A percentile compares a stretch with the other conserved stretches of the same genome.
phyloP scores from a whole-genome alignment of 352 stramenopile genomes.

The Phytophthora pseudosyringae region DNA sequence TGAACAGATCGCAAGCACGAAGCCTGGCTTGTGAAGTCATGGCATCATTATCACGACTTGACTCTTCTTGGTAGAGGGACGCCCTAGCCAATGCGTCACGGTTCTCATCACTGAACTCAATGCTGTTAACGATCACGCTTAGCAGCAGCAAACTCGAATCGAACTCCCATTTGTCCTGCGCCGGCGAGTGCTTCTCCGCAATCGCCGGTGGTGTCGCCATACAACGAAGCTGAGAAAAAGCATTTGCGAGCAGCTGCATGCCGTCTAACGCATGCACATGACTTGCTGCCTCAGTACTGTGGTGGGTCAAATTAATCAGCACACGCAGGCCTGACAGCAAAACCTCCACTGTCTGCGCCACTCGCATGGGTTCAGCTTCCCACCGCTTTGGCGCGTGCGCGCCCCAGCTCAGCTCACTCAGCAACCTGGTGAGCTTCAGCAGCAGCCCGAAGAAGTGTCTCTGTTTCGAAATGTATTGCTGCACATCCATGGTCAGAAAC shows the following conservation, averaged over 20 bases:
- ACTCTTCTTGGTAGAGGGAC: background rate
- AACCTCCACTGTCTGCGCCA: conserved; percentile 47
- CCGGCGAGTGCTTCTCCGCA: background rate
- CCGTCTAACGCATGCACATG: conserved; percentile 49
- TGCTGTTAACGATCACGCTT: conserved; percentile 75
- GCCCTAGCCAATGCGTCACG: conserved; percentile 40
- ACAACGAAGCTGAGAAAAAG: conserved; percentile 50
- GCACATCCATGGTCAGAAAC: conserved; percentile 56
- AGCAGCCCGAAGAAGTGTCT: conserved; percentile 44
- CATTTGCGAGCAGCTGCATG: conserved; percentile 48
- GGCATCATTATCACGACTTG: background rate
- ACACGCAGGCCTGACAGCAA: conserved; percentile 60
- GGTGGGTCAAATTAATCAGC: conserved; percentile 83
- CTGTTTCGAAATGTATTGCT: conserved; percentile 52
- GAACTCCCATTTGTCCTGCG: conserved; percentile 60
- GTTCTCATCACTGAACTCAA: conserved; percentile 69
- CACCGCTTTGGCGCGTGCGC: conserved; percentile 27
- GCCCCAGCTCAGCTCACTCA: conserved; percentile 51
- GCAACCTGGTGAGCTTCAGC: conserved; percentile 41
- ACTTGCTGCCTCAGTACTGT: conserved; percentile 54
- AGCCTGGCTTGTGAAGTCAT: background rate
- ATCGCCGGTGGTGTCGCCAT: conserved; percentile 5
- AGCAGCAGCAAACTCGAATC: conserved; percentile 65
- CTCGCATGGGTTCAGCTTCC: conserved; percentile 32
- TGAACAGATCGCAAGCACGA: conserved; percentile 47